Percentiles rank a stretch among this genome's conserved stretches.
Evolutionary conservation across 768 basidiomycete species (phyloP).

Genomic region (Gloeophyllum trabeum): DNA sequence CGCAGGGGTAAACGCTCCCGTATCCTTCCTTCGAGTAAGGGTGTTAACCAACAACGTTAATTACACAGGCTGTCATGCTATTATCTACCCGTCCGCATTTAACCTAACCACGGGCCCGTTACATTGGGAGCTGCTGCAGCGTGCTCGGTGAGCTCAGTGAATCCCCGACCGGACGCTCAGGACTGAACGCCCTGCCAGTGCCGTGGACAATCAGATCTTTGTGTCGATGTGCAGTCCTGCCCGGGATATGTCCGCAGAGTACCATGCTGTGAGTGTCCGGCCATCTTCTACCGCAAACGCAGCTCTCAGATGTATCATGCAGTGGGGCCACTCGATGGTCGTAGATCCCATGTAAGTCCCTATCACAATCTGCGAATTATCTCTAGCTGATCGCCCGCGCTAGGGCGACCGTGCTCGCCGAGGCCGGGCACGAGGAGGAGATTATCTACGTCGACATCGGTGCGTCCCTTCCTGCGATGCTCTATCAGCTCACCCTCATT

Average conservation of each 20-base stretch:
- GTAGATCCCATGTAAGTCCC: conserved; percentile 76
- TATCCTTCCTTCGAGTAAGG: not conserved
- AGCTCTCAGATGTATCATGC: not conserved
- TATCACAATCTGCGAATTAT: not conserved
- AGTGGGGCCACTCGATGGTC: conserved; percentile 89
- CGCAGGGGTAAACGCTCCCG: conserved; percentile 47
- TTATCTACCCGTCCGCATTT: conserved; percentile 93
- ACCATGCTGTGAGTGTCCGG: conserved; percentile 65
- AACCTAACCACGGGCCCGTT: conserved; percentile 92
- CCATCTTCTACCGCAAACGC: not conserved
- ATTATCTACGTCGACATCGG: conserved; percentile 79
- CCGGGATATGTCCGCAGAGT: conserved; percentile 66
- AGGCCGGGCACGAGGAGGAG: conserved; percentile 67
- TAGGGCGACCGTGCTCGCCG: conserved; percentile 65
- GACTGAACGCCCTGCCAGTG: conserved; percentile 34
- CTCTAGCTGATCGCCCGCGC: not conserved
- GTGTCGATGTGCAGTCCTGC: conserved; percentile 95
- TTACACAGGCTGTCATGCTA: conserved; percentile 66
- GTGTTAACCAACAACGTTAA: conserved; percentile 1
- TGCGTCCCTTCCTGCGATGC: conserved; percentile 23
- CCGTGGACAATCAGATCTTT: conserved; percentile 95
- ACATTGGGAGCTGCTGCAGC: conserved; percentile 90
- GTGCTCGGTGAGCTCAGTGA: conserved; percentile 51
- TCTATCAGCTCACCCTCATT: not conserved
- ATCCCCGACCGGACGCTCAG: not conserved